Evolutionary conservation across 2,329 filamentous ascomycete genomes (phyloP), one percentile per base, ranked within the genome.

Genomic region (Xylaria sp.): DNA sequence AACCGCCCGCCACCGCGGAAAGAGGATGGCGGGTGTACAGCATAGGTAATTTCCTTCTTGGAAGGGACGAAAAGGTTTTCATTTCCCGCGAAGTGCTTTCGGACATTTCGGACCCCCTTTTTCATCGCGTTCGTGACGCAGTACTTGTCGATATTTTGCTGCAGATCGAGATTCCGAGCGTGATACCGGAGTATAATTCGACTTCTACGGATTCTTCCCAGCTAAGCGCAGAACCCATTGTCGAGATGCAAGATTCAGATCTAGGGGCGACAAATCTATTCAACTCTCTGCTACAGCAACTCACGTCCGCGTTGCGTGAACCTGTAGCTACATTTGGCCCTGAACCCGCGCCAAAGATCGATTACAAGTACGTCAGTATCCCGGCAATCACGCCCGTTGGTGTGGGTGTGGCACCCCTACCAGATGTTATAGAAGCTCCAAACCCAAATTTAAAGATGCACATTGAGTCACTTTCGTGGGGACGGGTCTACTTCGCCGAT

Each of bases 51-150:
- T 87, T 94, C 50, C 88, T 92, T 0, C 84, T 99, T 3, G 95
- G 95, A 3, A 91, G 92, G 57, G 94, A 98, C 77, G 95, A 98
- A 80, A 92, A 91, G 72, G 89, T 98, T 23, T 92, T 93, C 77
- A 88, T 98, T 72, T 87, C 91, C 56, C 89, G 92, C 28, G 90
- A 94, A 67, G 88, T 95, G 31, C 89, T 94, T 34, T 89, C 91
- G 66, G 91, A 92, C 72, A 87, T 94, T 44, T 88, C 89, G 25
- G 95, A 98, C 80, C 92, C 94, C 15, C 91, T 94, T 66, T 98
- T 98, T 79, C 92, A 90, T 10, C 88, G 93, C 34, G 85, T 94
- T 31, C 89, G 92, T 56, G 93, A 97, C 75, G 81, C 88, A 3
- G 85, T 92, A 65, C 87, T 90, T 71, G 84, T 97, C 60, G 93